A percentile compares a stretch with the other conserved stretches of the same genome.
Conservation (phyloP, 192 early-diverging fungal species). For the Entophlyctis helioformis region DNA sequence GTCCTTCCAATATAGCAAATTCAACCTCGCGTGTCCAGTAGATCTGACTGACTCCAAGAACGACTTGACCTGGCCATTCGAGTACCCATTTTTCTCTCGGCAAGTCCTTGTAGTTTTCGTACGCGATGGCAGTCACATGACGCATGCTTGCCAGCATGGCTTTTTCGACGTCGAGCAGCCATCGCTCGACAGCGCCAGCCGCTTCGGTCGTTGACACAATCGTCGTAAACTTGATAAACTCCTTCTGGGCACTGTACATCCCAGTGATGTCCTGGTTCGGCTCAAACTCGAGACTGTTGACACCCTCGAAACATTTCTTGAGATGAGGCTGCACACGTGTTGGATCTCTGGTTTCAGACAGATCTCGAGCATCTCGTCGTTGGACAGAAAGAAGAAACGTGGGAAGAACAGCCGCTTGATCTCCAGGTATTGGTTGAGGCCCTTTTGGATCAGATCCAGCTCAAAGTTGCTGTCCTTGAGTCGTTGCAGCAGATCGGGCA, state of each 20-base stretch:
- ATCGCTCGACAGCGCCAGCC: slow-evolving; percentile 41
- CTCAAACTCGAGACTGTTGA: slow-evolving; percentile 46
- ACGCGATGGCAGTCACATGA: slow-evolving; percentile 22
- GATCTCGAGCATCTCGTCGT: slow-evolving; percentile 55
- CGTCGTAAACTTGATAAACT: slow-evolving; percentile 34
- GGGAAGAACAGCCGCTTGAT: slow-evolving; percentile 47
- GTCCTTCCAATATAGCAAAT: slow-evolving; percentile 29
- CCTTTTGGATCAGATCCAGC: slow-evolving; percentile 51
- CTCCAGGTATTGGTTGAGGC: slow-evolving; percentile 49
- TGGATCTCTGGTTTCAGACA: slow-evolving; percentile 48
- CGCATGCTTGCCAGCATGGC: slow-evolving; percentile 37
- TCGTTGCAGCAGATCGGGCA: slow-evolving; percentile 37
- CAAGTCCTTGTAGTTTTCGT: slow-evolving; percentile 27
- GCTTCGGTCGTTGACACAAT: slow-evolving; percentile 35
- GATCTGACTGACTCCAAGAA: slow-evolving; percentile 42
- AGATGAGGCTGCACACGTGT: slow-evolving; percentile 48
- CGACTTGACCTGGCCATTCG: slow-evolving; percentile 52
- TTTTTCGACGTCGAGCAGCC: slow-evolving; percentile 45
- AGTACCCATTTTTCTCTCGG: slow-evolving; percentile 46
- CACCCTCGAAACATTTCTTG: slow-evolving; percentile 53
- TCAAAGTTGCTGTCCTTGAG: slow-evolving; percentile 43
- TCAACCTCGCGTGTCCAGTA: slow-evolving; percentile 54
- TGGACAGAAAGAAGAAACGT: slow-evolving; percentile 51
- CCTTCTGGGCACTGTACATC: slow-evolving; percentile 47
- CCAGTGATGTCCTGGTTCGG: slow-evolving; percentile 38